Conservation (phyloP, 2,329 filamentous ascomycete species). For the Davidsoniella australis region DNA sequence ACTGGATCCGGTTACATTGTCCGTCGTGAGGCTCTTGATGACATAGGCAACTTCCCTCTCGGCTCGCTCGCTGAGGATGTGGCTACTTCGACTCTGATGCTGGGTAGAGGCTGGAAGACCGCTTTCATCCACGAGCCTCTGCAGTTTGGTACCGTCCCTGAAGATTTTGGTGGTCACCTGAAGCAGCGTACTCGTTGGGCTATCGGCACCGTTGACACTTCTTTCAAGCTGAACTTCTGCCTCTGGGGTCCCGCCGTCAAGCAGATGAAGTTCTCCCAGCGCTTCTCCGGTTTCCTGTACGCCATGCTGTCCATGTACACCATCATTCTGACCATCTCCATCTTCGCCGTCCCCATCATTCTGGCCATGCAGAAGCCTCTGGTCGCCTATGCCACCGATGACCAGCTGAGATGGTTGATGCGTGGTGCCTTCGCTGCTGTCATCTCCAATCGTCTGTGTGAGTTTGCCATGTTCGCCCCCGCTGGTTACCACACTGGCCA, state of each 20-base stretch:
- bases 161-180: conserved; percentile 35
- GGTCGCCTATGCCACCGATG: conserved; percentile 34
- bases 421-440: conserved; percentile 35
- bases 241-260: conserved; percentile 35
- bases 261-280: conserved; percentile 37
- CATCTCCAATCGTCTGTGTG: conserved; percentile 35
- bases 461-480: conserved; percentile 40
- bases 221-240: conserved; percentile 42
- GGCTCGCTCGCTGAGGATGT: conserved; percentile 45
- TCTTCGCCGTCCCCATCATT: conserved; percentile 43
- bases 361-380: conserved; percentile 38
- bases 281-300: conserved; percentile 42
- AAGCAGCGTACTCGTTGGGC: conserved; percentile 42
- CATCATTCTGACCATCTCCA: conserved; percentile 33
- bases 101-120: conserved; percentile 44
- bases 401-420: conserved; percentile 41
- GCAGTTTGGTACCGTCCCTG: conserved; percentile 42
- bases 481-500: conserved; percentile 42
- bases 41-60: conserved; percentile 44
- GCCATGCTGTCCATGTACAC: conserved; percentile 38
- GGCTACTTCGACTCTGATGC: conserved; percentile 38
- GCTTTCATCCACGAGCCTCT: conserved; percentile 41
- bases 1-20: conserved; percentile 46
- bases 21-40: conserved; percentile 40
- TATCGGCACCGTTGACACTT: conserved; percentile 39